Conservation (phyloP, 345 rosid genomes). For the Brassica carinata region DNA sequence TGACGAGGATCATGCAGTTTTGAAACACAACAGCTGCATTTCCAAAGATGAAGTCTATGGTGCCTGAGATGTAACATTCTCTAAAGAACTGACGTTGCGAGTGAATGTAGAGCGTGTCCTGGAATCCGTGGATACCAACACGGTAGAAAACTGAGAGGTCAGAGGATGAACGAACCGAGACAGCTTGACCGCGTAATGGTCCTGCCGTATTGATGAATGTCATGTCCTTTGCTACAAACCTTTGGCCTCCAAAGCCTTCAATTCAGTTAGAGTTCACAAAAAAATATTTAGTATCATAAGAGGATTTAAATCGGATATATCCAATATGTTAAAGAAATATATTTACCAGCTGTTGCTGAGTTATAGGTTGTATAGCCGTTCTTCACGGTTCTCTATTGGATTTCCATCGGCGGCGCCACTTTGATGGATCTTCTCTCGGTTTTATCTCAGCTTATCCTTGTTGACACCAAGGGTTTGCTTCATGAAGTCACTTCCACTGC, state of each 20-base stretch:
- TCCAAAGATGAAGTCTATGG: constrained; percentile 84
- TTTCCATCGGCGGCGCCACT: not conserved
- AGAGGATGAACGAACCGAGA: constrained; percentile 79
- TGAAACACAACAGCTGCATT: constrained; percentile 89
- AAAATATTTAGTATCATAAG: not conserved
- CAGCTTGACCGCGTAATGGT: constrained; percentile 75
- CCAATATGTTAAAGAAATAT: not conserved
- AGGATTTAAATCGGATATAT: not conserved
- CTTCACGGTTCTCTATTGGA: not conserved
- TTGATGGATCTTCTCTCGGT: not conserved
- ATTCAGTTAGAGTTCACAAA: not conserved
- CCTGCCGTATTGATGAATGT: constrained; percentile 80
- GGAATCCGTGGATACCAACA: constrained; percentile 74
- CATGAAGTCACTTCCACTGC: not conserved
- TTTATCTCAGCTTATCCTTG: not conserved
- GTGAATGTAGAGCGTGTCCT: constrained; percentile 81
- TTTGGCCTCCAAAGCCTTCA: constrained; percentile 41
- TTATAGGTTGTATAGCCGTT: constrained; percentile 76
- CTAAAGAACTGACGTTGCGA: constrained; percentile 85
- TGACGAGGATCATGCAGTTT: constrained; percentile 57
- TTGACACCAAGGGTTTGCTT: not conserved
- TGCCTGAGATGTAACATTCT: constrained; percentile 78
- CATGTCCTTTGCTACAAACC: constrained; percentile 65
- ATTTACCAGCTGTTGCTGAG: constrained; percentile 78
- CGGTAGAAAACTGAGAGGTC: constrained; percentile 86